Evolutionary conservation across 2,329 filamentous ascomycete genomes (phyloP).

Genomic region (Gnomoniopsis smithogilvyi): DNA sequence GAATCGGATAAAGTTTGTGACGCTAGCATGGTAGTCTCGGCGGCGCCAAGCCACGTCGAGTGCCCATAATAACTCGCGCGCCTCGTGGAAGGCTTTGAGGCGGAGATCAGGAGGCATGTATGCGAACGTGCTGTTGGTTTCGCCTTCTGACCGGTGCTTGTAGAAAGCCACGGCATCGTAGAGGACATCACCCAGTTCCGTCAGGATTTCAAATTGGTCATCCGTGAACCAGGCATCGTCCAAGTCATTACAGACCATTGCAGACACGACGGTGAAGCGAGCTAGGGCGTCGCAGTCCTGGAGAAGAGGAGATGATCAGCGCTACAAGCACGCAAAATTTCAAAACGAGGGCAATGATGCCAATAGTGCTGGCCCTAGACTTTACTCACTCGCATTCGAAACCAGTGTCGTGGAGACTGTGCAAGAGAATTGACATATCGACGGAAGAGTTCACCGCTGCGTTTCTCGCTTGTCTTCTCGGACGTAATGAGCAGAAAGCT

Average conservation of each 20-base stretch:
- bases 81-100: conserved; percentile 21
- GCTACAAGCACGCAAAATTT: no score
- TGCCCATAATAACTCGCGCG: conserved; percentile 31
- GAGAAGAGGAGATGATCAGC: no score
- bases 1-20: conserved; percentile 25
- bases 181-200: conserved; percentile 26
- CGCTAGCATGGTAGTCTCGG: conserved; percentile 4
- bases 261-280: conserved; percentile 29
- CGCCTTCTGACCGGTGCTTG: conserved; percentile 31
- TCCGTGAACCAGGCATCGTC: conserved; percentile 24
- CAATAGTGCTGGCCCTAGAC: no score
- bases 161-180: conserved; percentile 31
- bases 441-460: conserved; percentile 23
- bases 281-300: conserved; percentile 29
- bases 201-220: conserved; percentile 20
- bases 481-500: conserved; percentile 21
- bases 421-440: conserved; percentile 28
- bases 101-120: conserved; percentile 26
- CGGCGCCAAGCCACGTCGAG: conserved; percentile 25
- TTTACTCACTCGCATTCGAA: conserved; percentile 25
- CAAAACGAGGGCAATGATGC: no score
- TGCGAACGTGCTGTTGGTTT: conserved; percentile 31
- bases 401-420: conserved; percentile 25
- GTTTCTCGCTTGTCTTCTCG: conserved; percentile 19
- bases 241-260: conserved; percentile 30